Evolutionary conservation across 331 rosid species (phyloP), one percentile per base, ranked within the genome.

Genomic region (Acacia pycnantha): DNA sequence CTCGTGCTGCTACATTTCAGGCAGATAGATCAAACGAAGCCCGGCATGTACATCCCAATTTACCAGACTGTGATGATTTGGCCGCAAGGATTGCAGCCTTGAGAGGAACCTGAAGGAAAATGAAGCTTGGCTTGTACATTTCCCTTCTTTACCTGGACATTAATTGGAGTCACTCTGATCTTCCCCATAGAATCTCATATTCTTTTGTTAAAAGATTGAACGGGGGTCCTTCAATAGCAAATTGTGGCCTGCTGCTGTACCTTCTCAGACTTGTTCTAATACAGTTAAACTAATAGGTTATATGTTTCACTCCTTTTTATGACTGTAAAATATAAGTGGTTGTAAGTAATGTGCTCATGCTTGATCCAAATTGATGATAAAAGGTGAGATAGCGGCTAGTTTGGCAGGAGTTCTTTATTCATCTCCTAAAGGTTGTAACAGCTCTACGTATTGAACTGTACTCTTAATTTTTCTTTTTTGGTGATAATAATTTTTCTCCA

Each of bases 1-100:
- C 88, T 68, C 95, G 99, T n/a, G 98, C 97, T 11, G 90, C 95
- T 80, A 87, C 99, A 67, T 89, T 94, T 80, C 98, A 96, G 88
- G 88, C 90, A 13, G 92, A 91, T 82, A 64, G 90, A 72, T 89
- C 92, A 74, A 84, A 61, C 1, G 90, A 82, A 79, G 95, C 98
- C 73, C 82, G 84, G 69, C 98, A 93, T 15, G 99, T 96, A 79
- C 99, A 96, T 84, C 99, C 99, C 22, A 96, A 96, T 64, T 82
- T 96, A 75, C 99, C 99, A 0, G 93, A 94, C 84, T 96, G 86
- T 74, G 99, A 94, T 70, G 97, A 92, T 87, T 84, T 96, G 85
- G 93, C 97, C 77, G 95, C 92, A 47, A 88, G 88, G 77, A 87
- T 95, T 89, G 98, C 97, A 2, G 94, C 98, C 61, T 79, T 96